Evolutionary conservation across 441 rosid genomes (phyloP).

Genomic region (Croton setiger): DNA sequence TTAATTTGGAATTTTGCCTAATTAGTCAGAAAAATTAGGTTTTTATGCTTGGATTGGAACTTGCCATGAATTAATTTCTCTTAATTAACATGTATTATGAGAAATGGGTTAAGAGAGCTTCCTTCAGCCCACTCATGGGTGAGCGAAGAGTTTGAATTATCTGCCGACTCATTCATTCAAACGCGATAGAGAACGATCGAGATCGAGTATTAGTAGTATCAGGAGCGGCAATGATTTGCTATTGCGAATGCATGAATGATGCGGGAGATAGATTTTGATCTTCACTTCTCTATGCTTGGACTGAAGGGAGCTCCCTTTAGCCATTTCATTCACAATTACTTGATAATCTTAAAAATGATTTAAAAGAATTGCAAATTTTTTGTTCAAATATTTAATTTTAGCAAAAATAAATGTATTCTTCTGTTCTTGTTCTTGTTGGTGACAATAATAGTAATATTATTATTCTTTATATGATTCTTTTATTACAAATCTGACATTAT

Average conservation of each 20-base stretch:
- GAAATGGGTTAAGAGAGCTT: conserved; percentile 36
- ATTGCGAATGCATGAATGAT: conserved; percentile 48
- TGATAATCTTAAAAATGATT: too few species aligned
- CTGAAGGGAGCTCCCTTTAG: conserved; percentile 46
- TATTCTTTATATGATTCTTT: too few species aligned
- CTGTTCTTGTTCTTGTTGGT: too few species aligned
- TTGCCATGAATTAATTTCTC: background rate
- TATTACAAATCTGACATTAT: background rate
- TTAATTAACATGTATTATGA: background rate
- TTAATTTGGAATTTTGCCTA: too few species aligned
- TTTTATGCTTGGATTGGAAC: too few species aligned
- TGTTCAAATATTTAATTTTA: background rate
- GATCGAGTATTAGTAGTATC: too few species aligned
- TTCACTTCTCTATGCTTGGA: conserved; percentile 38
- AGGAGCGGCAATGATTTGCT: conserved; percentile 6
- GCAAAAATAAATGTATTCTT: too few species aligned
- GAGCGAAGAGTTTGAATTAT: conserved; percentile 36
- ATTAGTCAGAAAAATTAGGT: too few species aligned
- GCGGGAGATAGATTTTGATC: conserved; percentile 46
- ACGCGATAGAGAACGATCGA: conserved; percentile 24
- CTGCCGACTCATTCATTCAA: conserved; percentile 56
- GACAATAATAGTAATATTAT: too few species aligned
- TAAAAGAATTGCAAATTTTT: background rate
- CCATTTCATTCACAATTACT: conserved; percentile 9
- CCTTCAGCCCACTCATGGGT: conserved; percentile 52